Evolutionary conservation across 306 rosid genomes (phyloP).

Genomic region (Nissolia schottii): DNA sequence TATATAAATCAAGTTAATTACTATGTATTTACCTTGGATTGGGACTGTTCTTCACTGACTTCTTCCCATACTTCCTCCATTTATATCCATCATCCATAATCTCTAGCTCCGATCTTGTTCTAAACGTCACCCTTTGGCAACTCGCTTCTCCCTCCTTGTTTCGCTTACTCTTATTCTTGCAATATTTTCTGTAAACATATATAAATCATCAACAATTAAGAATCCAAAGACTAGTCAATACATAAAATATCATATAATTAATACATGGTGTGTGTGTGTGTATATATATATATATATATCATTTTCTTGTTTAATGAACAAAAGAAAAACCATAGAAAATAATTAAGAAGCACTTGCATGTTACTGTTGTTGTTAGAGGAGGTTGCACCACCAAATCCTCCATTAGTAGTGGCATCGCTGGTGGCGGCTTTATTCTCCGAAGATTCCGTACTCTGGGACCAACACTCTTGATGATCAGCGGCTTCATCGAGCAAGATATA

Average conservation of each 20-base stretch:
- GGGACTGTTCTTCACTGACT: conserved; percentile 60
- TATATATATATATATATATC: no score
- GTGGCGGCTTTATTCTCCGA: conserved; percentile 28
- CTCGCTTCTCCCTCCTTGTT: conserved; percentile 23
- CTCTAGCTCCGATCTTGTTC: conserved; percentile 61
- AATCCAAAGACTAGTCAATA: not conserved
- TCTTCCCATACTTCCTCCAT: conserved; percentile 87
- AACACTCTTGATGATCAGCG: conserved; percentile 20
- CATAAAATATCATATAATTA: not conserved
- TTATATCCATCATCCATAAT: conserved; percentile 78
- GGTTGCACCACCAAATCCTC: conserved; percentile 40
- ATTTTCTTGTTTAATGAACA: not conserved
- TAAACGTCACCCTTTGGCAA: conserved; percentile 48
- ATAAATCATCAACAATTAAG: not conserved
- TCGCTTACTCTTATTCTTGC: conserved; percentile 22
- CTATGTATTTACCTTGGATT: conserved; percentile 62
- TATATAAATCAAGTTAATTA: not conserved
- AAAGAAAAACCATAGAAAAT: not conserved
- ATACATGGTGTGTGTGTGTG: no score
- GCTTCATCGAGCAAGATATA: conserved; percentile 31
- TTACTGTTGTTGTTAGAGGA: not conserved
- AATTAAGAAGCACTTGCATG: conserved; percentile 33
- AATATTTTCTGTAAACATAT: conserved; percentile 26
- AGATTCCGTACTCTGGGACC: conserved; percentile 40
- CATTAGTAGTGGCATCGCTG: conserved; percentile 13